Conservation (phyloP, 148 eudicot genomes). For the Rhododendron griersonianum region DNA sequence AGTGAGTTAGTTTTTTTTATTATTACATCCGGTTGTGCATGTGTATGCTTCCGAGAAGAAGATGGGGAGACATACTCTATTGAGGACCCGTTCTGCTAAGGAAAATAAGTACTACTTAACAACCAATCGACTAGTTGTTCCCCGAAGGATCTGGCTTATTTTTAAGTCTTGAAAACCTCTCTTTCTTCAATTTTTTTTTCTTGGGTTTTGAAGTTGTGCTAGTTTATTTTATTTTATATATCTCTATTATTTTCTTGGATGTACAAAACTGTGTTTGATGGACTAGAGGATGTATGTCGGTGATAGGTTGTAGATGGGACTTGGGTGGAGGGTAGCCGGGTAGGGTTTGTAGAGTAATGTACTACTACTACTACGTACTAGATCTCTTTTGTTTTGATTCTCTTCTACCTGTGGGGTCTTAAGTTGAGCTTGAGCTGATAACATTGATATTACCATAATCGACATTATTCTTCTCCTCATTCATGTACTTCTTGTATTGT, state of each 20-base stretch:
- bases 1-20: neutral
- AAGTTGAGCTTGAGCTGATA: neutral
- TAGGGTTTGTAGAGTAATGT: conserved; percentile 6
- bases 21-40: conserved; percentile 17
- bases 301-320: neutral
- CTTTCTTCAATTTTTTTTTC: neutral
- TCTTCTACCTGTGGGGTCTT: conserved; percentile 22
- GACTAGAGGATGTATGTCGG: conserved; percentile 6
- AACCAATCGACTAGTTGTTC: neutral
- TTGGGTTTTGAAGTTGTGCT: neutral
- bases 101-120: neutral
- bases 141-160: neutral
- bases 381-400: conserved; percentile 2
- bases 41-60: conserved; percentile 37
- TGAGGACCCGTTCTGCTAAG: too few relatives aligned
- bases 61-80: too few relatives aligned
- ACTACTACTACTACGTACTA: neutral
- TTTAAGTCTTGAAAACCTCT: neutral
- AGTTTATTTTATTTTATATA: neutral
- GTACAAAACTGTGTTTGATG: neutral
- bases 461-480: neutral
- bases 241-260: neutral
- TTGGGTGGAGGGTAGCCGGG: neutral
- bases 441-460: neutral
- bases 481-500: neutral